These are phyloP conservation scores for Aspergillus niger DNA, from an alignment of 2,329 filamentous ascomycete species.

Conservation along the genomic window DNA sequence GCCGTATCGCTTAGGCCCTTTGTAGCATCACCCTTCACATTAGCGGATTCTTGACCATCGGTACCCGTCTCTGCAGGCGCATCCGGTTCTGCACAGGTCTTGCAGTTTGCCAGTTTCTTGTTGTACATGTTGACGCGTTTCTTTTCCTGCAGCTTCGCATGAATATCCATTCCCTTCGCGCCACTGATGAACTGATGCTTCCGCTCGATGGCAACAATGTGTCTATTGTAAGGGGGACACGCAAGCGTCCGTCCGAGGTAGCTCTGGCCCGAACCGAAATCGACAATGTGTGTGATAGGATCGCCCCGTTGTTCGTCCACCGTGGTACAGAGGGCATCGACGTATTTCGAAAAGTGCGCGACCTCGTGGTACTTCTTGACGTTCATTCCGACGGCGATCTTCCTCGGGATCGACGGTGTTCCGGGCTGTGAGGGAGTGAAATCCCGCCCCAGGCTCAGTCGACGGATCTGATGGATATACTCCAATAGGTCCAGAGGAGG, in stretches of 20 bases:
- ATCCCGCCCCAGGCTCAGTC: conserved; percentile 66
- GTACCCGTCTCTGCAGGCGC: conserved; percentile 2
- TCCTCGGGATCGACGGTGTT: conserved; percentile 61
- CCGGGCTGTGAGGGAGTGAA: conserved; percentile 50
- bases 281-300: conserved; percentile 79
- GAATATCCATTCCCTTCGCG: conserved; percentile 80
- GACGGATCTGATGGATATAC: conserved; percentile 72
- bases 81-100: conserved; percentile 23
- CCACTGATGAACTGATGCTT: conserved; percentile 82
- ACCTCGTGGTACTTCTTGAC: conserved; percentile 96
- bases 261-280: conserved; percentile 96
- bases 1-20: conserved; percentile 13
- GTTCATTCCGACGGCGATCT: conserved; percentile 88
- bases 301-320: conserved; percentile 52
- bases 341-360: conserved; percentile 81
- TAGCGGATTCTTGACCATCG: background rate
- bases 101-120: conserved; percentile 62
- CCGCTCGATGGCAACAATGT: conserved; percentile 89
- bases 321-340: conserved; percentile 65
- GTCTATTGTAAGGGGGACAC: conserved; percentile 78
- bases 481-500: conserved; percentile 63
- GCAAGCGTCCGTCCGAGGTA: conserved; percentile 89
- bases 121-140: conserved; percentile 75
- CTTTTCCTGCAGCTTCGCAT: conserved; percentile 73
- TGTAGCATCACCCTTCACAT: conserved; percentile 5